A percentile compares a stretch with the other conserved stretches of the same genome.
Conservation (phyloP, 495 filamentous ascomycete species). For the Thermothielavioides terrestris region DNA sequence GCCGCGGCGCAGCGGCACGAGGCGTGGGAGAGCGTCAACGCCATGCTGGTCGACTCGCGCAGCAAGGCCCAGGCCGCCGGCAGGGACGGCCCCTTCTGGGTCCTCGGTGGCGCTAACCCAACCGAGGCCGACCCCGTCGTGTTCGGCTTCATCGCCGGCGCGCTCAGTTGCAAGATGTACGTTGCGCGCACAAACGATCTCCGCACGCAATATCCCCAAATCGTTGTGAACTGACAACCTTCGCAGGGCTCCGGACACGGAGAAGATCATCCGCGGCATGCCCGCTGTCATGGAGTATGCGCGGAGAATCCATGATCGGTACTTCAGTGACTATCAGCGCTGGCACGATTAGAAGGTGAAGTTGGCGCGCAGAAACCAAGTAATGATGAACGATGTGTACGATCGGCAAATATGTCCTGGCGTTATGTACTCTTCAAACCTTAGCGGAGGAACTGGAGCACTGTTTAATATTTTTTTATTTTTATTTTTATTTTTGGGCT, state of each 20-base stretch:
- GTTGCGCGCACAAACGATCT: too few species aligned
- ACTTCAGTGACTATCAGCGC: constrained; percentile 49
- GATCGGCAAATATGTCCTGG: too few species aligned
- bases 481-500: too few species aligned
- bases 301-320: constrained; percentile 45
- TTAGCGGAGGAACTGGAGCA: too few species aligned
- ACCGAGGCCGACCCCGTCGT: constrained; percentile 49
- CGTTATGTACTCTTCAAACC: too few species aligned
- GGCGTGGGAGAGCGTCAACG: constrained; percentile 46
- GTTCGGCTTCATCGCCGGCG: constrained; percentile 48
- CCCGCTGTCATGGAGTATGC: constrained; percentile 51
- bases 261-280: constrained; percentile 34
- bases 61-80: constrained; percentile 4
- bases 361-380: too few species aligned
- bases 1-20: constrained; percentile 36
- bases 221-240: background rate
- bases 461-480: too few species aligned
- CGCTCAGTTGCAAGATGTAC: constrained; percentile 46
- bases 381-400: too few species aligned
- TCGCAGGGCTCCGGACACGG: constrained; percentile 40
- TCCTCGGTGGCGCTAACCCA: constrained; percentile 44
- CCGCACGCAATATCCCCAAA: background rate
- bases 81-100: constrained; percentile 43
- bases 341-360: constrained; percentile 4
- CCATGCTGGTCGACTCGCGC: constrained; percentile 19